These are phyloP conservation scores for Xylaria bambusicola DNA, from an alignment of 495 filamentous ascomycete genomes.

Conservation along the genomic window DNA sequence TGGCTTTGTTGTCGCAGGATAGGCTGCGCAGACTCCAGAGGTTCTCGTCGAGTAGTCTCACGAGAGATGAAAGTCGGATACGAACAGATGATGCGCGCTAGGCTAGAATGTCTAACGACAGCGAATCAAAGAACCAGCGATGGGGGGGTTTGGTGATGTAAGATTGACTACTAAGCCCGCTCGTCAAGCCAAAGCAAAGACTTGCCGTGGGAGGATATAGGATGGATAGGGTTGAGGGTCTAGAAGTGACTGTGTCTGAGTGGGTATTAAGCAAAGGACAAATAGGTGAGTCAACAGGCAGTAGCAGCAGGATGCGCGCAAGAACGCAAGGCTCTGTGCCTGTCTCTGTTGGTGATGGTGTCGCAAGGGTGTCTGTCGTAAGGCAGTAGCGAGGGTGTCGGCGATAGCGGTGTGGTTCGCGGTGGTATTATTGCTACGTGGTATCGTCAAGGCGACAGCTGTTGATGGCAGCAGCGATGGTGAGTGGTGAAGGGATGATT, in stretches of 20 bases:
- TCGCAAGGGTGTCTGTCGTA: background rate
- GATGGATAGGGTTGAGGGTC: background rate
- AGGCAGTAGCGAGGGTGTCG: background rate
- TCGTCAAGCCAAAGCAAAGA: slow-evolving; percentile 17
- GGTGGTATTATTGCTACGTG: background rate
- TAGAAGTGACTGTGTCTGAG: too few species aligned
- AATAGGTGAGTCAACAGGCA: slow-evolving; percentile 1
- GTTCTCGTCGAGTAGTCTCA: background rate
- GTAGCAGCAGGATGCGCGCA: background rate
- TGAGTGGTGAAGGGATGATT: too few species aligned
- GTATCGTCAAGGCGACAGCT: background rate
- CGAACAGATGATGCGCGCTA: slow-evolving; percentile 7
- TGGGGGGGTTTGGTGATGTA: background rate
- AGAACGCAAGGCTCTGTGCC: too few species aligned
- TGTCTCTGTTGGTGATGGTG: too few species aligned
- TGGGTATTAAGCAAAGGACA: too few species aligned
- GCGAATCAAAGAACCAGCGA: background rate
- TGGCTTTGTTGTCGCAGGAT: slow-evolving; percentile 3
- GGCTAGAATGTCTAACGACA: slow-evolving; percentile 9
- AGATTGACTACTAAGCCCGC: slow-evolving; percentile 18
- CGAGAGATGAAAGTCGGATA: slow-evolving; percentile 8
- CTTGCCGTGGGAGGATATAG: slow-evolving; percentile 12
- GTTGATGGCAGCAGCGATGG: background rate
- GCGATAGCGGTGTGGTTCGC: background rate
- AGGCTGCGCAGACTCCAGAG: slow-evolving; percentile 6